Evolutionary conservation across 78 protist genomes (phyloP), one percentile per base, ranked within the genome.

Genomic region (Guillardia theta): DNA sequence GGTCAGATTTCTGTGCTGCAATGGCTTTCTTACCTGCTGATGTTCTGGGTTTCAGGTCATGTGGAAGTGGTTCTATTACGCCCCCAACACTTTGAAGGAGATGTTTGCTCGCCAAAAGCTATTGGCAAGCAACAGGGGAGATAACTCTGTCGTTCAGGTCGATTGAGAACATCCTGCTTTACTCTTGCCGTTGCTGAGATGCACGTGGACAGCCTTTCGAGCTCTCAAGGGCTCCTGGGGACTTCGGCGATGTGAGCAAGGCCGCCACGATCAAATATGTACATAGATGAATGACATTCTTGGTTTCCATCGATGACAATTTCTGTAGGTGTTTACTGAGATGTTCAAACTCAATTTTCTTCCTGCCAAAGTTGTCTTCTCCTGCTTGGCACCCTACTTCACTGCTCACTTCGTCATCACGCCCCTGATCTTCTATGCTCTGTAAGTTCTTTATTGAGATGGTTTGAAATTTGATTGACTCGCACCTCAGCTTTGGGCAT

Each of bases 51-150:
- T 6, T 58, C 70, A 58, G 70, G 83, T 47, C 44, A 88, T 62
- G 64, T 94, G 95, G 95, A 94, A 94, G 93, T 94, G 95, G 95
- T 94, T 22, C 48, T 94, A 94, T 93, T 94, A 94, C 87, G 93
- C 95, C 22, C 93, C 93, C 58, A 94, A 94, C 88, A 94, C 95
- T 24, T 46, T 46, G 58, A 93, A 93, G 92, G 90, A 93, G 62
- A 22, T 88, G 70, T 70, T 9, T 6, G 83, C n/a, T 43, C 83
- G 83, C 45, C 83, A 70, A 43, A 12, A 33, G 45, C n/a, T 36
- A 43, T 43, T 70, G 46, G 83, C 83, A 15, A 43, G 12, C 36
- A 70, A 70, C 46, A 70, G 36, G 83, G 83, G 83, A 15, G 22
- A 70, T 24, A 4, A 4, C 83, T 18, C 83, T 33, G 21, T 18